Evolutionary conservation across 345 rosid species (phyloP).

Genomic region (Punica granatum): DNA sequence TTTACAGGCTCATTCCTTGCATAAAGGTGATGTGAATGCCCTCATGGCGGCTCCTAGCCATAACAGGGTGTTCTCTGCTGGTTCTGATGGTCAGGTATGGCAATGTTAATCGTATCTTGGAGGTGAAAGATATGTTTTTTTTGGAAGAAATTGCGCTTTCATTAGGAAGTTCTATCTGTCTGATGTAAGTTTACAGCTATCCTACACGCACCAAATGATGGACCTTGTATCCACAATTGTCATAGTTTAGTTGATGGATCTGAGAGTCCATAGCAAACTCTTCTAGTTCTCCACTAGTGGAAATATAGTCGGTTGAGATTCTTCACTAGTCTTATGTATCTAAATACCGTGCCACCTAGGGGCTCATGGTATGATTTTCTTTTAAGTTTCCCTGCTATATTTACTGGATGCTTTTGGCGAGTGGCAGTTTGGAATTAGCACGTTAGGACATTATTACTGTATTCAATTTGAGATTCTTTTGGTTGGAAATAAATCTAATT

Average conservation of each 20-base stretch:
- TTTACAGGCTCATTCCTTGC: slow-evolving; percentile 66
- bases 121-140: neutral
- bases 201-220: too few relatives aligned
- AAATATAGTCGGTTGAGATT: neutral
- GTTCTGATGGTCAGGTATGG: slow-evolving; percentile 90
- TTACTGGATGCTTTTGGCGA: neutral
- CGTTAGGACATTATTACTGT: neutral
- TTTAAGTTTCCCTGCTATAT: neutral
- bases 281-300: neutral
- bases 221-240: neutral
- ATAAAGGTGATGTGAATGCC: slow-evolving; percentile 84
- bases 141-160: neutral
- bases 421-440: too few relatives aligned
- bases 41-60: slow-evolving; percentile 84
- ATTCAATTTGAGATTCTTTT: neutral
- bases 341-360: neutral
- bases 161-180: neutral
- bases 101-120: neutral
- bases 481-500: neutral
- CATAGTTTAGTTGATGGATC: neutral
- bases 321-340: neutral
- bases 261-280: neutral
- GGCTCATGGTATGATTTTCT: neutral
- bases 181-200: neutral
- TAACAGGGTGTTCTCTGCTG: slow-evolving; percentile 81